A percentile compares a stretch with the other conserved stretches of the same genome.
Evolutionary conservation across 345 rosid species (phyloP).

Genomic region (Bruguiera gymnorhiza): DNA sequence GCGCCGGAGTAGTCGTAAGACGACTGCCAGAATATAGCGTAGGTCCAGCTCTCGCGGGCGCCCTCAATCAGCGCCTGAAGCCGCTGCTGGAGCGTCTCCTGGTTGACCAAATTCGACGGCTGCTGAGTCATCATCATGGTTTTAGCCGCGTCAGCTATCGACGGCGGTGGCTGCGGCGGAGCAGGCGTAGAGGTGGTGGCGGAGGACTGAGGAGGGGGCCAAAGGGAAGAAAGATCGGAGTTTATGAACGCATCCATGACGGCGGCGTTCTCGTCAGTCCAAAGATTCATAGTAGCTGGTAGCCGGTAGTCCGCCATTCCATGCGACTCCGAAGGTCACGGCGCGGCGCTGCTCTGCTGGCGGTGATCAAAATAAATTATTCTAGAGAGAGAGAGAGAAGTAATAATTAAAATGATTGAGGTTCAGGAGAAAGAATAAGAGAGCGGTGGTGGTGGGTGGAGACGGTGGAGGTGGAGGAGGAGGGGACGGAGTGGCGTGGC

Average conservation of each 20-base stretch:
- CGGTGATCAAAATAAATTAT: too few relatives aligned
- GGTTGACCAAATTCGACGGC: constrained; percentile 41
- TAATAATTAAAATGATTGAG: neutral
- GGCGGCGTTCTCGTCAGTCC: constrained; percentile 84
- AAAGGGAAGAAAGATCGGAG: constrained; percentile 66
- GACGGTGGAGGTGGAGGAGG: neutral
- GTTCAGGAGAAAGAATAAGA: neutral
- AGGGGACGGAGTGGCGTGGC: neutral
- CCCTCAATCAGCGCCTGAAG: constrained; percentile 80
- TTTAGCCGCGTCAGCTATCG: too few relatives aligned
- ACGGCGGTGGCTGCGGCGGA: constrained; percentile 14
- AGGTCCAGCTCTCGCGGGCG: constrained; percentile 71
- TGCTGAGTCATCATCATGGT: constrained; percentile 2
- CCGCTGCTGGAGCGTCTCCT: constrained; percentile 83
- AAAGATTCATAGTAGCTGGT: constrained; percentile 60
- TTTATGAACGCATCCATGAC: constrained; percentile 96
- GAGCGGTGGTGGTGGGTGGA: neutral
- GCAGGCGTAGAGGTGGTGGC: constrained; percentile 26
- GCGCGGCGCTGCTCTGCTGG: too few relatives aligned
- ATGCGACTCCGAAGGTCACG: neutral
- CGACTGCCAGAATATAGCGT: constrained; percentile 95
- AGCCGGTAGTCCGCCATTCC: constrained; percentile 52
- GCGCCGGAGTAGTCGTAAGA: constrained; percentile 66
- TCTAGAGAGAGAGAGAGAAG: neutral
- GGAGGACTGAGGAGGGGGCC: constrained; percentile 57